Base-by-base conservation (phyloP, 31 red algal species). In the Endocladia muricata region DNA sequence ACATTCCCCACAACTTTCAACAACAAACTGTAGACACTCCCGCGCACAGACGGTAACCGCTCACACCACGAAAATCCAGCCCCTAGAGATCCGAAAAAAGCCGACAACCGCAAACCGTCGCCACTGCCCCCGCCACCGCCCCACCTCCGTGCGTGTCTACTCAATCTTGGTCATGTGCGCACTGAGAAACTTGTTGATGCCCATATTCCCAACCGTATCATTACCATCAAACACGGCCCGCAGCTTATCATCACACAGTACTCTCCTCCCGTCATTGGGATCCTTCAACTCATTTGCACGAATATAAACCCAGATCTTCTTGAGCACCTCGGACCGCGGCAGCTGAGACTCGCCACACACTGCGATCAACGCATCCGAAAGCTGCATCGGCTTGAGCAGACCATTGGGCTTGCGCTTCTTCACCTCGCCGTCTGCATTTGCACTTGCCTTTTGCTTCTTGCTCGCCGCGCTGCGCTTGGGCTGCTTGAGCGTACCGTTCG, bases 281-380 rank as follows among this genome's bases (percentile, higher is more conserved):
- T 98, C 92, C 73, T 94, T 84, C 25, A 98, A 71, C 47, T 85
- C 21, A 48, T 92, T 85, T 39, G 70, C 82, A 13, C 86, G 77
- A 68, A 98, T 98, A 48, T 98, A 94, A 23, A 58, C 68, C 96
- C 96, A 98, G 35, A 98, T 67, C 52, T 79, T 77, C 41, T 83
- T 81, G 4, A 94, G 52, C 48, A 98, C 96, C 39, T 94, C 72
- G 11, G 86, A 55, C 56, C 85, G 65, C 37, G 89, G 68, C 26
- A 91, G 47, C 41, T 78, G 78, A 1, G 54, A 38, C 32, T 72
- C 87, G 54, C 91, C 96, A 68, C 79, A 90, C 25, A 96, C 84
- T 1, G 74, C 91, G 22, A 37, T 74, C 40, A 94, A 66, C 1
- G 67, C 73, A 2, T 78, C 68, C 47, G 71, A 82, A 21, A 94